These are phyloP conservation scores for Clonostachys solani DNA, from an alignment of 2,329 filamentous ascomycete genomes.

Conservation along the genomic window DNA sequence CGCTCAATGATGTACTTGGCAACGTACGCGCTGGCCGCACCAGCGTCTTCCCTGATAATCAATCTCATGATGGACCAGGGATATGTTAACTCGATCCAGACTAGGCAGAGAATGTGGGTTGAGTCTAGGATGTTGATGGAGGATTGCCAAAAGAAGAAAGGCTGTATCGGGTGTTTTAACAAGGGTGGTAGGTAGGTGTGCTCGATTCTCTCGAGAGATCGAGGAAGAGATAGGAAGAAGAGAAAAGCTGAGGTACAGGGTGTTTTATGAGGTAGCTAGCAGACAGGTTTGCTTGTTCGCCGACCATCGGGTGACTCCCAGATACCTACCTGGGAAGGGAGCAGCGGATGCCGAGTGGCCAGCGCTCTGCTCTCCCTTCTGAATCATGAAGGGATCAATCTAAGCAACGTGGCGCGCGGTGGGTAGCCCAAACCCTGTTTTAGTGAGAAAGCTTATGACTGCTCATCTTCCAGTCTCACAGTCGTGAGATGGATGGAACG, in stretches of 20 bases:
- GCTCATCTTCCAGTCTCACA: no score
- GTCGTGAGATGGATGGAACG: background rate
- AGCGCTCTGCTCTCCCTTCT: no score
- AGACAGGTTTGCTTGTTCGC: no score
- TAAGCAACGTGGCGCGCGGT: no score
- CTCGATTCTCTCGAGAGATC: slow-evolving; percentile 4
- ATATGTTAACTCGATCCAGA: slow-evolving; percentile 2
- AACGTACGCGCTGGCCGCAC: slow-evolving; percentile 68
- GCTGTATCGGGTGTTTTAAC: no score
- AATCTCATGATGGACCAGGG: slow-evolving; percentile 60
- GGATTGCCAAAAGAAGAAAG: background rate
- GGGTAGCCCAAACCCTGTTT: no score
- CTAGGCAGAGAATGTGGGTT: slow-evolving; percentile 9
- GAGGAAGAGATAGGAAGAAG: slow-evolving; percentile 2
- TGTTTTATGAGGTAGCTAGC: background rate
- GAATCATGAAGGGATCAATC: no score
- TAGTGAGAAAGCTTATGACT: no score
- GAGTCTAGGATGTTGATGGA: slow-evolving; percentile 1
- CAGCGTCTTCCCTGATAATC: slow-evolving; percentile 73
- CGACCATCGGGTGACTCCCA: no score
- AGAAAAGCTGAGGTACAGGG: background rate
- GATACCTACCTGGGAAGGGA: no score
- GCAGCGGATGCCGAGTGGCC: no score
- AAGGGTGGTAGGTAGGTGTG: background rate
- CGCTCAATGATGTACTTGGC: slow-evolving; percentile 80